These are phyloP conservation scores for Starmerella potacharoeniae DNA, from an alignment of 805 yeast species.

Conservation along the genomic window DNA sequence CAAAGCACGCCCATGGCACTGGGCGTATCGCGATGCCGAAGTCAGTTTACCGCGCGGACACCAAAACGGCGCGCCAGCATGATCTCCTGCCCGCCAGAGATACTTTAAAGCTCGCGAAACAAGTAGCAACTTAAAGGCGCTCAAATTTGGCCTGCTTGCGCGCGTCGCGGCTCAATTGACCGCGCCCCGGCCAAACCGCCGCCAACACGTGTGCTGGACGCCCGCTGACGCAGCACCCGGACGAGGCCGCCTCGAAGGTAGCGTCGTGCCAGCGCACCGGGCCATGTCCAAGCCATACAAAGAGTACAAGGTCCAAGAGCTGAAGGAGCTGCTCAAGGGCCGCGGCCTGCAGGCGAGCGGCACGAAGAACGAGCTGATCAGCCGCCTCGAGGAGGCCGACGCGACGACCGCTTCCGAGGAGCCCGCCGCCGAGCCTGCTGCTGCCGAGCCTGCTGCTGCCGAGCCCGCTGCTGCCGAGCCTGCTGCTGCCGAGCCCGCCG, in stretches of 20 bases:
- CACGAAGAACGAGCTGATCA: constrained; percentile 65
- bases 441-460: constrained; percentile 19
- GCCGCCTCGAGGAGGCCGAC: constrained; percentile 52
- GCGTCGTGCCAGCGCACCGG: neutral
- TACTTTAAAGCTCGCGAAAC: too few relatives aligned
- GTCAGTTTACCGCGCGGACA: too few relatives aligned
- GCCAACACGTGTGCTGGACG: neutral
- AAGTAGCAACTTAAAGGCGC: too few relatives aligned
- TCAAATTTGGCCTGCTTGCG: too few relatives aligned
- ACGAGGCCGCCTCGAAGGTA: neutral
- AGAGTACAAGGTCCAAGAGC: constrained; percentile 51
- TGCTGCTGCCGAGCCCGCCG: constrained; percentile 2
- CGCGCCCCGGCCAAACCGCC: neutral
- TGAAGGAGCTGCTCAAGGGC: constrained; percentile 62
- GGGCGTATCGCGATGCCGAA: neutral
- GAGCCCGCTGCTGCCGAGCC: constrained; percentile 18
- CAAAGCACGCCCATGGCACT: too few relatives aligned
- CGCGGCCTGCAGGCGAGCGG: constrained; percentile 63
- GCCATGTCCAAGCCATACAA: constrained; percentile 15
- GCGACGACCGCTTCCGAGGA: constrained; percentile 6
- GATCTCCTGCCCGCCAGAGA: too few relatives aligned
- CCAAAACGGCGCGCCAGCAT: too few relatives aligned
- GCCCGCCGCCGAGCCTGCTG: constrained; percentile 10
- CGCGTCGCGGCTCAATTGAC: too few relatives aligned
- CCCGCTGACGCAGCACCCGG: neutral